phyloP scores from a whole-genome alignment of 768 basidiomycete species.

The Trametes gibbosa region DNA sequence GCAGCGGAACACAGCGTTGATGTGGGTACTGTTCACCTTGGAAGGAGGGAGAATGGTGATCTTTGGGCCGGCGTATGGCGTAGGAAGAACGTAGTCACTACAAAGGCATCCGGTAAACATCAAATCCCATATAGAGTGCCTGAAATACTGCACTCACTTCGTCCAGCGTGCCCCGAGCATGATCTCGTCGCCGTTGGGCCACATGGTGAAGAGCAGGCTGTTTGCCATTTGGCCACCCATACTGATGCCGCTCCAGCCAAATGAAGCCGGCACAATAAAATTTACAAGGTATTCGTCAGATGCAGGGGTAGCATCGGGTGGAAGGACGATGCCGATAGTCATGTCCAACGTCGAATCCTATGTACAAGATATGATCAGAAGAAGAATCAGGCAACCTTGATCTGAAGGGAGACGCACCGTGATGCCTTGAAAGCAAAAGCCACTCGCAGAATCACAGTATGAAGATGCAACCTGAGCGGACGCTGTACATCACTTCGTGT shows the following conservation, averaged over 20 bases:
- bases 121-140: not conserved
- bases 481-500: not conserved
- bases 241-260: conserved; percentile 30
- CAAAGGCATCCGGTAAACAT: not conserved
- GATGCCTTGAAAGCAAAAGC: conserved; percentile 25
- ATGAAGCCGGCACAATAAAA: conserved; percentile 25
- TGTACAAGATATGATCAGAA: not conserved
- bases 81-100: conserved; percentile 29
- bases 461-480: conserved; percentile 21
- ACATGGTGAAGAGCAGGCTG: conserved; percentile 29
- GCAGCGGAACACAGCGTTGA: conserved; percentile 31
- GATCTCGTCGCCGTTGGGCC: conserved; percentile 25
- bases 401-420: conserved; percentile 10
- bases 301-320: conserved; percentile 23
- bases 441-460: conserved; percentile 24
- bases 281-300: conserved; percentile 29
- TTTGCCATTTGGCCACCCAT: conserved; percentile 29
- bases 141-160: conserved; percentile 13
- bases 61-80: conserved; percentile 24
- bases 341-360: conserved; percentile 25
- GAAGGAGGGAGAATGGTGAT: conserved; percentile 28
- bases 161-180: conserved; percentile 29
- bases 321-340: conserved; percentile 27
- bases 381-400: not conserved
- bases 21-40: conserved; percentile 27